Evolutionary conservation across 2,329 filamentous ascomycete genomes (phyloP).

Genomic region (Zasmidium angulare): DNA sequence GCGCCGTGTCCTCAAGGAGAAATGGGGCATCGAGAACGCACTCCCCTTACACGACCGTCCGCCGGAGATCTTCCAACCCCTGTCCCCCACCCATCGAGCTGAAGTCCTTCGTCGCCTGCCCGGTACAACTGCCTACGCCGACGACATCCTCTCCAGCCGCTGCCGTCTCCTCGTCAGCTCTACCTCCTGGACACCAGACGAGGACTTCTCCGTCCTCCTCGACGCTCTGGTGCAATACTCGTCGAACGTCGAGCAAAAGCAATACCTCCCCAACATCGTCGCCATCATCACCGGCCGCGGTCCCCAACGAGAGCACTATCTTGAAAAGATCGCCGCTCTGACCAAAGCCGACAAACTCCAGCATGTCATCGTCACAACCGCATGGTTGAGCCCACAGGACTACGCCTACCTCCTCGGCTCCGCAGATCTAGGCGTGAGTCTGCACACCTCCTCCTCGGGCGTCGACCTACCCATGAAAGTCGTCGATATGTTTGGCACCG

Average conservation of each 20-base stretch:
- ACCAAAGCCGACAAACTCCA: slow-evolving; percentile 62
- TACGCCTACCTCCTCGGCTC: slow-evolving; percentile 82
- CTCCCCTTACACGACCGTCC: slow-evolving; percentile 84
- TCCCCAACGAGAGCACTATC: slow-evolving; percentile 75
- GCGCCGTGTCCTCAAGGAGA: slow-evolving; percentile 67
- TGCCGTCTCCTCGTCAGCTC: slow-evolving; percentile 80
- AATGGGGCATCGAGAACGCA: slow-evolving; percentile 62
- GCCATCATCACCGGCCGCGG: slow-evolving; percentile 95
- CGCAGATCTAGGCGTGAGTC: slow-evolving; percentile 84
- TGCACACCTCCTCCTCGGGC: slow-evolving; percentile 91
- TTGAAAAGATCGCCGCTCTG: slow-evolving; percentile 63
- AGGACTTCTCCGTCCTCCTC: slow-evolving; percentile 88
- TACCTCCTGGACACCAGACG: slow-evolving; percentile 95
- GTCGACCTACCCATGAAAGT: slow-evolving; percentile 99
- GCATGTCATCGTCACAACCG: slow-evolving; percentile 71
- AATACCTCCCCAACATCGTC: slow-evolving; percentile 64
- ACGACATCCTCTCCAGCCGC: slow-evolving; percentile 42
- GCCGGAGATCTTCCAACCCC: slow-evolving; percentile 75
- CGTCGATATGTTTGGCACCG: slow-evolving; percentile 97
- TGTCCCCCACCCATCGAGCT: slow-evolving; percentile 49
- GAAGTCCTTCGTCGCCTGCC: slow-evolving; percentile 65
- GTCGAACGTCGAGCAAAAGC: slow-evolving; percentile 38
- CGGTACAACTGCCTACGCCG: slow-evolving; percentile 61
- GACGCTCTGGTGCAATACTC: slow-evolving; percentile 78
- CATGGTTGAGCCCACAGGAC: slow-evolving; percentile 80